A percentile compares a stretch with the other conserved stretches of the same genome.
phyloP scores from a whole-genome alignment of 495 filamentous ascomycete species.

The Polyplosphaeria fusca region DNA sequence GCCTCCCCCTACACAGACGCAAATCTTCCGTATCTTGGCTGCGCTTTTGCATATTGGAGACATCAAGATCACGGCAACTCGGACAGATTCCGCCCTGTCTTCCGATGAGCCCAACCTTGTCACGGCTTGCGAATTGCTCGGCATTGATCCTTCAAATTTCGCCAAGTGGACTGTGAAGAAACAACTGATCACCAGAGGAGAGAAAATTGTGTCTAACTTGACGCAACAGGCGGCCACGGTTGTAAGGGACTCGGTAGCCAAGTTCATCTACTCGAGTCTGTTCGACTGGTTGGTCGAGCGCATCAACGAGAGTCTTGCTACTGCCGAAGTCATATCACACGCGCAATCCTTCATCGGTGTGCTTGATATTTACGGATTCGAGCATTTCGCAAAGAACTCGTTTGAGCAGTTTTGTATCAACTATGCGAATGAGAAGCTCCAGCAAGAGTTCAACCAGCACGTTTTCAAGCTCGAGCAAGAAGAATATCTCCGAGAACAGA shows the following conservation, averaged over 20 bases:
- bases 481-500: conserved; percentile 94
- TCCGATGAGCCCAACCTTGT: conserved; percentile 76
- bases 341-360: conserved; percentile 97
- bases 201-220: conserved; percentile 96
- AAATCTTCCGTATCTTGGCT: conserved; percentile 88
- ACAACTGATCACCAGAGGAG: conserved; percentile 91
- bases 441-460: conserved; percentile 99
- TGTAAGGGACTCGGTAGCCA: conserved; percentile 95
- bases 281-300: conserved; percentile 98
- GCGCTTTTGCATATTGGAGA: conserved; percentile 94
- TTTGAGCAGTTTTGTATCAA: conserved; percentile 99
- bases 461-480: conserved; percentile 99
- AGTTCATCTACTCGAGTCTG: conserved; percentile 96
- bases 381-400: conserved; percentile 99
- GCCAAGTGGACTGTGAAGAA: conserved; percentile 99
- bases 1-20: conserved; percentile 62
- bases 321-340: conserved; percentile 76
- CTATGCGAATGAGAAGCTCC: conserved; percentile 98
- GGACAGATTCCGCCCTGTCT: conserved; percentile 81
- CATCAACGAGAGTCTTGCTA: conserved; percentile 86
- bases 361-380: conserved; percentile 99
- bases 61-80: conserved; percentile 85
- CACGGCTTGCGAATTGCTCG: conserved; percentile 79
- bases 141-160: conserved; percentile 82
- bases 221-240: conserved; percentile 92